Base-by-base conservation (phyloP, 164 flowering plant species). In the Tetrastigma voinierianum region DNA sequence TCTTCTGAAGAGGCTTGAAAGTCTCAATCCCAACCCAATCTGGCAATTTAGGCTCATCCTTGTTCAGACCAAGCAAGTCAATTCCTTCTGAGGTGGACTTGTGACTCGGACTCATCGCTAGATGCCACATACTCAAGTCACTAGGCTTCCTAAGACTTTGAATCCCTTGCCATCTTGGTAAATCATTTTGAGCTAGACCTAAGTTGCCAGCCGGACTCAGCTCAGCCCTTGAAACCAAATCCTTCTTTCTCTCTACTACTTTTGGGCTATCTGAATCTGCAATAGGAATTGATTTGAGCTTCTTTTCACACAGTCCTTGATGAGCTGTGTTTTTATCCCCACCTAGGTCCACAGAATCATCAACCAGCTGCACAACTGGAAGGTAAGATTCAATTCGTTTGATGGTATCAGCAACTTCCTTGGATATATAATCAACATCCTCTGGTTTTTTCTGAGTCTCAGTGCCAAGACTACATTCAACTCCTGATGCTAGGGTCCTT, bases 361-460 rank as follows among this genome's bases (percentile, higher is more conserved):
- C 52, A 58, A 15, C 14, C 46, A 64, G 54, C 40, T 46, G 69
- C 59, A 69, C 60, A 52, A 24, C 49, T 6, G 23, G 21, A 12
- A 77, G 46, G 12, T 46, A 65, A 10, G 74, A 63, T 56, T 74
- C 77, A 20, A 76, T 73, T 11, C 52, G 64, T 23, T 62, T 51
- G n/a, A 74, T 60, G 19, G 72, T 69, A n/a, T 51, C 47, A 18
- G 70, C 69, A 0, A 72, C 65, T 51, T 74, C 74, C 32, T 68
- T 59, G 23, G 72, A 25, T n/a, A 70, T 59, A 23, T 48, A 19
- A 46, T 43, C 57, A 12, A 55, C 51, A 51, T 60, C 55, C 44
- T 45, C 67, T 15, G 16, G 21, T 25, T 60, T 64, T 44, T 56
- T 60, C 18, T 21, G 15, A 9, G 10, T 13, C 46, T 54, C 51